Conservation (phyloP, 331 rosid genomes). For the Arachis monticola region DNA sequence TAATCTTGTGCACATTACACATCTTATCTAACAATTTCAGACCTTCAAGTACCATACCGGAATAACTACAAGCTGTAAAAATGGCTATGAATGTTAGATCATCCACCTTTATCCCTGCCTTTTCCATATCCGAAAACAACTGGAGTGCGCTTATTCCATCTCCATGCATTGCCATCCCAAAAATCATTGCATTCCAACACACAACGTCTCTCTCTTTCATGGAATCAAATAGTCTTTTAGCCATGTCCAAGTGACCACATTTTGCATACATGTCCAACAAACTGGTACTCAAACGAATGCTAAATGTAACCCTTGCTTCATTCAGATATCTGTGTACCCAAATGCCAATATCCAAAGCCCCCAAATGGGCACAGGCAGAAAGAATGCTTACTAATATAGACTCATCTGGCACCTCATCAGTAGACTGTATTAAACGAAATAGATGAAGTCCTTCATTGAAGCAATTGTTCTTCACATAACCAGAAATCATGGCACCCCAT, state of each 20-base stretch:
- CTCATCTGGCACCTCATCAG: conserved; percentile 63
- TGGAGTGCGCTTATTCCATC: conserved; percentile 61
- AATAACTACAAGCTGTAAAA: conserved; percentile 77
- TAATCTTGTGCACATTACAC: conserved; percentile 52
- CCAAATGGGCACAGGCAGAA: conserved; percentile 80
- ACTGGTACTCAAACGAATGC: conserved; percentile 63
- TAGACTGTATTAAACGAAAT: conserved; percentile 64
- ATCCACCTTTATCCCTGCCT: conserved; percentile 51
- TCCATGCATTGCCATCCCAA: conserved; percentile 75
- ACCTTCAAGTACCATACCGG: conserved; percentile 66
- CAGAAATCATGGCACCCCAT: conserved; percentile 93
- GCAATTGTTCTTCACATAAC: conserved; percentile 73
- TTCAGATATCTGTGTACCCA: conserved; percentile 66
- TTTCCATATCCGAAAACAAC: conserved; percentile 65
- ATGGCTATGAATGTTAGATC: conserved; percentile 74
- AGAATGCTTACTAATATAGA: conserved; percentile 67
- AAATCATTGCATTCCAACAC: conserved; percentile 85
- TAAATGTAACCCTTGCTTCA: conserved; percentile 40
- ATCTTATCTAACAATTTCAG: conserved; percentile 58
- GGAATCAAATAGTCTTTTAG: conserved; percentile 51
- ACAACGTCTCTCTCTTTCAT: conserved; percentile 56
- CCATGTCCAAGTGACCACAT: conserved; percentile 64
- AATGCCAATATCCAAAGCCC: conserved; percentile 67
- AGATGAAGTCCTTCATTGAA: conserved; percentile 69
- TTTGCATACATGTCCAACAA: conserved; percentile 82